Evolutionary conservation across 768 basidiomycete species (phyloP).

Genomic region (Podaxis sp.): DNA sequence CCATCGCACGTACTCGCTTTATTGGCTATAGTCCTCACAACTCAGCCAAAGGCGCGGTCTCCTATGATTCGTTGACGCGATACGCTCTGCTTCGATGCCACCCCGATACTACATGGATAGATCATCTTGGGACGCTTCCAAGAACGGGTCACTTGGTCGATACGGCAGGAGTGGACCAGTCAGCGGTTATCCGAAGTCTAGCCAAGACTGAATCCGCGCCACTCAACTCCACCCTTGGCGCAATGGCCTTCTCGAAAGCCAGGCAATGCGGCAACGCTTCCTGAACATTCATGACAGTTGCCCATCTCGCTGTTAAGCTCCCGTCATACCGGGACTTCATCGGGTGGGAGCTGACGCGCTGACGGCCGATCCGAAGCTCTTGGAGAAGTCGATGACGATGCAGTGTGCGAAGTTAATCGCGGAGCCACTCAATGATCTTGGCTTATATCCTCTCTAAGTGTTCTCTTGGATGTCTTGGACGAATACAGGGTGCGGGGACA

Average conservation of each 20-base stretch:
- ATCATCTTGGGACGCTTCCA: not conserved
- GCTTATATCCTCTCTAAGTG: too few species aligned
- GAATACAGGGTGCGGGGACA: too few species aligned
- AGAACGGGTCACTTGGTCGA: not conserved
- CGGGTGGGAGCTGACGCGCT: not conserved
- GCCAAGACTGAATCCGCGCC: not conserved
- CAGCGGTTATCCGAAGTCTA: not conserved
- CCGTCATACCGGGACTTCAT: not conserved
- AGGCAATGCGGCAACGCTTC: not conserved
- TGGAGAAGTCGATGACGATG: slow-evolving; percentile 1
- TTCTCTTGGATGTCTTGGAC: too few species aligned
- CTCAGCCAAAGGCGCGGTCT: not conserved
- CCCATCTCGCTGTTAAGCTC: not conserved
- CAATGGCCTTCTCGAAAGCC: not conserved
- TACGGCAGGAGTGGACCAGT: not conserved
- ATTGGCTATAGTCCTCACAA: not conserved
- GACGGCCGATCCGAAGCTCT: slow-evolving; percentile 4
- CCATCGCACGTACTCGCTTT: not conserved
- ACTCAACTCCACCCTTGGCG: not conserved
- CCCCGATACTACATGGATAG: not conserved
- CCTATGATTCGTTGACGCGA: not conserved
- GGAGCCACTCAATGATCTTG: too few species aligned
- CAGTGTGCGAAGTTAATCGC: slow-evolving; percentile 4
- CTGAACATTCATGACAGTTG: not conserved
- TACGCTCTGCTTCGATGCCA: too few species aligned